These are phyloP conservation scores for Coemansia asiatica DNA, from an alignment of 192 early-diverging fungal genomes.

Conservation along the genomic window DNA sequence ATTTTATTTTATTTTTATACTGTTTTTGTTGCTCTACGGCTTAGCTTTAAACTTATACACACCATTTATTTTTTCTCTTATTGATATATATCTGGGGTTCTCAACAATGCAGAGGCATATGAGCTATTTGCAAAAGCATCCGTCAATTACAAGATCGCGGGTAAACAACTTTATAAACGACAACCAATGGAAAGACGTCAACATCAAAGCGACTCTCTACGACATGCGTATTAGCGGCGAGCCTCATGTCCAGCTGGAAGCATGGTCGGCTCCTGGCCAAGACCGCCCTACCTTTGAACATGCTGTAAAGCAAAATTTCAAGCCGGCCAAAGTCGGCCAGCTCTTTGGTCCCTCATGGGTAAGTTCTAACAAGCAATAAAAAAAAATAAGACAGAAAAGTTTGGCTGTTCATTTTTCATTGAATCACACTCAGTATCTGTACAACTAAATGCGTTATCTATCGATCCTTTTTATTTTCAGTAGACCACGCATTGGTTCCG, in stretches of 20 bases:
- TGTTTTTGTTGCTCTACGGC: too few species aligned
- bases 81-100: too few species aligned
- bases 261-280: constrained; percentile 55
- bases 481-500: constrained; percentile 78
- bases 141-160: constrained; percentile 74
- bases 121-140: constrained; percentile 60
- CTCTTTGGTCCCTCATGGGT: constrained; percentile 85
- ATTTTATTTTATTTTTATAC: too few species aligned
- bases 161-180: constrained; percentile 69
- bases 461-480: constrained; percentile 17
- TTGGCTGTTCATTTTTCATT: neutral
- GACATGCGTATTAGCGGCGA: constrained; percentile 43
- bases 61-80: constrained; percentile 1
- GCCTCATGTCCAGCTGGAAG: constrained; percentile 60
- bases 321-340: constrained; percentile 70
- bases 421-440: constrained; percentile 10
- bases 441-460: too few species aligned
- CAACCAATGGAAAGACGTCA: constrained; percentile 71
- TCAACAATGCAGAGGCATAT: constrained; percentile 29
- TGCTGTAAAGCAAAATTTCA: constrained; percentile 62
- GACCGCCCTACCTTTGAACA: constrained; percentile 51
- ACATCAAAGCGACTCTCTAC: constrained; percentile 58
- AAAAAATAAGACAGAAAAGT: too few species aligned
- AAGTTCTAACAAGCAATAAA: too few species aligned
- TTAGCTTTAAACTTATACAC: neutral